A percentile compares a stretch with the other conserved stretches of the same genome.
These are phyloP conservation scores for Coccomyxa sp. DNA, from an alignment of 139 green algal genomes.

Conservation along the genomic window DNA sequence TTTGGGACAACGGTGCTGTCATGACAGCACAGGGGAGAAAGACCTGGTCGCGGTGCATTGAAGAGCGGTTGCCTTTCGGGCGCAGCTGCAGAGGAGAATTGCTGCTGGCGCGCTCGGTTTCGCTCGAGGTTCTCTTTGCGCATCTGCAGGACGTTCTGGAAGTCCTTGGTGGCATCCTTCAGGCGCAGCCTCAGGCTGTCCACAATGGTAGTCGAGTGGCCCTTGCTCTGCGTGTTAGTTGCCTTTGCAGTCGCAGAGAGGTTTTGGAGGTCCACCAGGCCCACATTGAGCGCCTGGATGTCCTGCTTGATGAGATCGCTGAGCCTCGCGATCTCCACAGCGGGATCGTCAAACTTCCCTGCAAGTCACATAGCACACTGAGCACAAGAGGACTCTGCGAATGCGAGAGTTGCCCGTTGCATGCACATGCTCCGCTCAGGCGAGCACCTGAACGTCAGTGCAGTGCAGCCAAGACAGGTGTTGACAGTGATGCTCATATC, in stretches of 20 bases:
- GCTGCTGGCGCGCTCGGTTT: constrained; percentile 71
- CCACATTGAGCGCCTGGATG: constrained; percentile 79
- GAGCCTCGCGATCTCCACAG: constrained; percentile 90
- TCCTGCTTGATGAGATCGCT: constrained; percentile 89
- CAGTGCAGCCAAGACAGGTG: too few relatives aligned
- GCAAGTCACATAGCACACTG: too few relatives aligned
- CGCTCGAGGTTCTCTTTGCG: constrained; percentile 87
- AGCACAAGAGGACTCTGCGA: too few relatives aligned
- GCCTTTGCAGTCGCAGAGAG: constrained; percentile 26
- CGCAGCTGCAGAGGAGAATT: constrained; percentile 78
- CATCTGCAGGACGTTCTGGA: constrained; percentile 93
- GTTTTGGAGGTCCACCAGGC: constrained; percentile 74
- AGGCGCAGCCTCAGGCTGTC: constrained; percentile 77
- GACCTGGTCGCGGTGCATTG: not conserved
- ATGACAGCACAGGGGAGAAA: not conserved
- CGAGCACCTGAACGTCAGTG: too few relatives aligned
- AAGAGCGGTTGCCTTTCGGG: constrained; percentile 9
- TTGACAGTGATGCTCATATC: too few relatives aligned
- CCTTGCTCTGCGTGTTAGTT: constrained; percentile 72
- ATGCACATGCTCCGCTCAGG: too few relatives aligned
- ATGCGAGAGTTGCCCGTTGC: too few relatives aligned
- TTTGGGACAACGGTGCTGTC: not conserved
- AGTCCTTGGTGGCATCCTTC: constrained; percentile 83
- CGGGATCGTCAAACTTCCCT: constrained; percentile 97
- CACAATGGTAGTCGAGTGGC: constrained; percentile 88